Percentiles rank a stretch among this genome's conserved stretches.
Evolutionary conservation across 2,329 filamentous ascomycete genomes (phyloP).

Genomic region (Gnomoniopsis smithogilvyi): DNA sequence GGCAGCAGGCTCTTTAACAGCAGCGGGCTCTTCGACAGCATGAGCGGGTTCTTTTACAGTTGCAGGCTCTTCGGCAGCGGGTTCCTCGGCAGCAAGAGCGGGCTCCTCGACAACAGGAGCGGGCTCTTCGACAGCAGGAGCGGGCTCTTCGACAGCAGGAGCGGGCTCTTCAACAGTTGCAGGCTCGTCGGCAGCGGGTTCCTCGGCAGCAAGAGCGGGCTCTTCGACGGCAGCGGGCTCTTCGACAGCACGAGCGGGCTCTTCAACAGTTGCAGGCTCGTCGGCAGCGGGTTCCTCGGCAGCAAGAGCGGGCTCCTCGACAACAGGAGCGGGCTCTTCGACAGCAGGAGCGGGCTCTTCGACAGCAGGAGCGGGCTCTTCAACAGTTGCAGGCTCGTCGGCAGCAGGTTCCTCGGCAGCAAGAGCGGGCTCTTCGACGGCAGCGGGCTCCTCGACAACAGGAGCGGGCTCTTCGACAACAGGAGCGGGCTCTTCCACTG

Average conservation of each 20-base stretch:
- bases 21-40: background rate
- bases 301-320: constrained; percentile 6
- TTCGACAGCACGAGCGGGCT: constrained; percentile 5
- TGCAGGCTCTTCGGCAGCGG: background rate
- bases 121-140: constrained; percentile 16
- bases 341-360: constrained; percentile 13
- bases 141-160: background rate
- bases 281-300: constrained; percentile 11
- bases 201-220: constrained; percentile 7
- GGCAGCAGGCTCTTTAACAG: constrained; percentile 10
- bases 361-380: constrained; percentile 12
- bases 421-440: constrained; percentile 1
- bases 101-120: constrained; percentile 12
- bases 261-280: background rate
- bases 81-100: constrained; percentile 6
- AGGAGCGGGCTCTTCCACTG: background rate
- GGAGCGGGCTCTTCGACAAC: background rate
- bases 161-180: constrained; percentile 6
- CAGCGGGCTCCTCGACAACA: constrained; percentile 4
- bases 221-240: constrained; percentile 14
- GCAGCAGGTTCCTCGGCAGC: background rate
- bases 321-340: constrained; percentile 11
- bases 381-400: constrained; percentile 6
- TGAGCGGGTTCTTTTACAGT: constrained; percentile 5
- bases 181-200: constrained; percentile 3